A percentile compares a stretch with the other conserved stretches of the same genome.
These are phyloP conservation scores for Nitzschia palea DNA, from an alignment of 108 stramenopile genomes.

Conservation along the genomic window DNA sequence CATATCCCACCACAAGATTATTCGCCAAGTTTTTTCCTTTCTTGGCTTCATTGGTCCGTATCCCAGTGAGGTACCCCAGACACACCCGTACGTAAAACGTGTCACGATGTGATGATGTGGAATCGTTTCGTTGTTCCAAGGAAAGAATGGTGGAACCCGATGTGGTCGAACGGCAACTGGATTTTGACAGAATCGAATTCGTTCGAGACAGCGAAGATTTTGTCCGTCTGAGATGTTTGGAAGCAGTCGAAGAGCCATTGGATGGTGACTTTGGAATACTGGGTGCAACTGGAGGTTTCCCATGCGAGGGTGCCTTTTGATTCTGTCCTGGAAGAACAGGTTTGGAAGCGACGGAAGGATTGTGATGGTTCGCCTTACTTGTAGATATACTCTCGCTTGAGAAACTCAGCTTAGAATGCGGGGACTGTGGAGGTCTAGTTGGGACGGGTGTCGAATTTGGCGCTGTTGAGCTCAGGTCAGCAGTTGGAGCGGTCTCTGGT, in stretches of 20 bases:
- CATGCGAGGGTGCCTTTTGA: background rate
- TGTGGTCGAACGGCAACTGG: conserved; percentile 3
- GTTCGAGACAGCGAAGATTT: background rate
- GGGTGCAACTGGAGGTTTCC: conserved; percentile 5
- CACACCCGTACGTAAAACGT: conserved; percentile 35
- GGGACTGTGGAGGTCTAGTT: conserved; percentile 5
- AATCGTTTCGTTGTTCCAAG: conserved; percentile 1
- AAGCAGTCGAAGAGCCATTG: background rate
- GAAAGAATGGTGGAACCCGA: background rate
- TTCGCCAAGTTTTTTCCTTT: conserved; percentile 15
- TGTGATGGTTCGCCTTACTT: background rate
- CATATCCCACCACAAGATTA: conserved; percentile 23
- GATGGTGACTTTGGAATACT: background rate
- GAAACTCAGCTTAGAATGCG: conserved; percentile 5
- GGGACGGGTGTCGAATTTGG: background rate
- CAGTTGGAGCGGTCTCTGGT: background rate
- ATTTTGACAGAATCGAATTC: background rate
- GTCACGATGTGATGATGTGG: background rate
- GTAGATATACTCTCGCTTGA: background rate
- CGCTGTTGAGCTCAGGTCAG: background rate
- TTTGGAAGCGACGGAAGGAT: background rate
- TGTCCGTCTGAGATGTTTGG: background rate
- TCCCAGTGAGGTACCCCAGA: conserved; percentile 25
- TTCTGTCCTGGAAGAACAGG: background rate
- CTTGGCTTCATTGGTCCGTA: conserved; percentile 9